Evolutionary conservation across 73 alveolate species (phyloP), one percentile per base, ranked within the genome.

Genomic region (Symbiodinium natans): DNA sequence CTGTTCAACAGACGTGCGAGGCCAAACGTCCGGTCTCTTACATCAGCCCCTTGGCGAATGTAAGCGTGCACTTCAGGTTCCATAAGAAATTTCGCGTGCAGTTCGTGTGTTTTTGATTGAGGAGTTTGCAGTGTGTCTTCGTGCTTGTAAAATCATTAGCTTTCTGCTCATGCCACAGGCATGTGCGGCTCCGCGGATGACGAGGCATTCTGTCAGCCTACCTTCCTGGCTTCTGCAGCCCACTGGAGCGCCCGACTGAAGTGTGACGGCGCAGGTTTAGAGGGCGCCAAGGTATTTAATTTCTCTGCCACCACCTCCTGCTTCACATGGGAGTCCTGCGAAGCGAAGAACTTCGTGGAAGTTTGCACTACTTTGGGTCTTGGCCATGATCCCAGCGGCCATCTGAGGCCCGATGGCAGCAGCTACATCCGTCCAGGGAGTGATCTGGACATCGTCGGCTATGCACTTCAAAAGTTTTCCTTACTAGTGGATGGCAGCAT

Each of bases 371-470:
- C 46, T 10, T 46, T 39, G 36, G 95, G 95, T 23, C 95, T 89
- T 25, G 95, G 86, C 34, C 95, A 89, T 39, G 95, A 89, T 89
- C 82, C 75, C 75, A 89, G 95, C 77, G 95, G 95, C 27, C 86
- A 89, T 15, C 46, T 89, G 34, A 59, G 95, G 19, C 95, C 95
- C 46, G 95, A 89, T 77, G 77, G 42, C 41, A 89, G 87, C 86
- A 89, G 95, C 86, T 63, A 27, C 86, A 31, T 89, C 15, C 95
- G 95, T 31, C 95, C 95, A 2, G 95, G 86, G 6, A 71, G 87
- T 36, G 95, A 89, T 40, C 43, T 89, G 3, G 95, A 89, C 73
- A 33, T 40, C 43, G 71, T 71, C 11, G 86, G 75, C 46, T 89
- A 89, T 33, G 68, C 73, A 27, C 63, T 89, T 39, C 95, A 89